These are phyloP conservation scores for Pholiota conissans DNA, from an alignment of 768 basidiomycete genomes.

Conservation along the genomic window DNA sequence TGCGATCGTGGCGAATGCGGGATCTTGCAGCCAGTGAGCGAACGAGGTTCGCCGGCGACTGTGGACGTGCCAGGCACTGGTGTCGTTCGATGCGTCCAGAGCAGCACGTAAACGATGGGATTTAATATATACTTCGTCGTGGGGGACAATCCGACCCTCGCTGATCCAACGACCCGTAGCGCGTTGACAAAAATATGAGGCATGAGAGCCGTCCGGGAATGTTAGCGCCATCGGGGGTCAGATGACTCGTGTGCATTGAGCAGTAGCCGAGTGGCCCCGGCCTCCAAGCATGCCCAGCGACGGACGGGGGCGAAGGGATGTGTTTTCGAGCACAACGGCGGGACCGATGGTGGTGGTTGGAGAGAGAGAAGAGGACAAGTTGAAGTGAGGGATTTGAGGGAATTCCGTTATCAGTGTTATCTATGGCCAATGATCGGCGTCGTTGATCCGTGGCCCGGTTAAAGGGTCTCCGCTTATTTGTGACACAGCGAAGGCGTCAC, in stretches of 20 bases:
- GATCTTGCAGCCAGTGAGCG: background rate
- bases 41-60: background rate
- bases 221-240: background rate
- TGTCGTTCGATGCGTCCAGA: background rate
- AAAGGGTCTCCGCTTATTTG: background rate
- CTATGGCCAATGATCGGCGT: constrained; percentile 2
- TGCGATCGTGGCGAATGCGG: background rate
- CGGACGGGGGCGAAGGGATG: background rate
- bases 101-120: background rate
- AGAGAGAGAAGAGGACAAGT: background rate
- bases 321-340: background rate
- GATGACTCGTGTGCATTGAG: background rate
- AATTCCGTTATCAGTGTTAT: constrained; percentile 3
- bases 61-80: constrained; percentile 1
- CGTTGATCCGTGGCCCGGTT: constrained; percentile 3
- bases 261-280: background rate
- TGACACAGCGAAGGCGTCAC: constrained; percentile 9
- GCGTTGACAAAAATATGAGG: constrained; percentile 2
- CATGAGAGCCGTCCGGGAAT: constrained; percentile 1
- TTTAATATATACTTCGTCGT: background rate
- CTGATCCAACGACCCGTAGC: background rate
- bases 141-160: background rate
- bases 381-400: constrained; percentile 2
- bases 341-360: constrained; percentile 1
- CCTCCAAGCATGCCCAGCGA: background rate